Evolutionary conservation across 257 asterid species (phyloP).

Genomic region (Knoxia roxburghii): DNA sequence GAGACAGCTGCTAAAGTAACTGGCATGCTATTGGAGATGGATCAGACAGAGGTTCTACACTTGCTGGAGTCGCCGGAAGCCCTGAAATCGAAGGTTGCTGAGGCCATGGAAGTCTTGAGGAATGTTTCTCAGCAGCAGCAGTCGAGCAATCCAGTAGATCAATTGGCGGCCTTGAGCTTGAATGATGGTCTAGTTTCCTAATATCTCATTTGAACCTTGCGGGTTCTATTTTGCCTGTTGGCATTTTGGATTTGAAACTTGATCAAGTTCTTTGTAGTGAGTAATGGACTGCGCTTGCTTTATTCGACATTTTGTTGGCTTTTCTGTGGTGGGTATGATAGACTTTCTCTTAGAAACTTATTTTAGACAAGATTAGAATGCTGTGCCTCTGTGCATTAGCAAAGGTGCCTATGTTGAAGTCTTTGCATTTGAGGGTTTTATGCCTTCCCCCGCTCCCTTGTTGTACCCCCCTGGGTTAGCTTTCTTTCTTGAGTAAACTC

Average conservation of each 20-base stretch:
- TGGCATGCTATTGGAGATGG: constrained; percentile 73
- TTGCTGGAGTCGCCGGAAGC: constrained; percentile 72
- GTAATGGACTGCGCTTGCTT: too few relatives aligned
- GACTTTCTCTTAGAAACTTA: too few relatives aligned
- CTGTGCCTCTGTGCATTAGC: too few relatives aligned
- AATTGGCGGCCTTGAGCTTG: constrained; percentile 55
- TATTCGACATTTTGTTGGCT: too few relatives aligned
- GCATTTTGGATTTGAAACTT: constrained; percentile 1
- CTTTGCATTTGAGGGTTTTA: too few relatives aligned
- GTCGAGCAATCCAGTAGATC: constrained; percentile 41
- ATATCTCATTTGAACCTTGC: background rate
- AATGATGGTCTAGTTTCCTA: constrained; percentile 37
- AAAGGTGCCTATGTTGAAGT: too few relatives aligned
- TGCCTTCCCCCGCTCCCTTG: too few relatives aligned
- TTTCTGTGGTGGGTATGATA: too few relatives aligned
- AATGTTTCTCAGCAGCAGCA: constrained; percentile 69
- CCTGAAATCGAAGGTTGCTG: constrained; percentile 52
- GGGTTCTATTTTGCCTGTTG: background rate
- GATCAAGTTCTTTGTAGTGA: background rate
- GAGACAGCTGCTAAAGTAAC: constrained; percentile 65
- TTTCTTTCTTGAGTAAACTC: too few relatives aligned
- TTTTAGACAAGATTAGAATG: too few relatives aligned
- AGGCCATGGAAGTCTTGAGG: constrained; percentile 55
- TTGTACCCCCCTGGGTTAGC: too few relatives aligned
- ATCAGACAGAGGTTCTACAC: constrained; percentile 56